Evolutionary conservation across 2,329 filamentous ascomycete species (phyloP).

Genomic region (Trichoderma sp.): DNA sequence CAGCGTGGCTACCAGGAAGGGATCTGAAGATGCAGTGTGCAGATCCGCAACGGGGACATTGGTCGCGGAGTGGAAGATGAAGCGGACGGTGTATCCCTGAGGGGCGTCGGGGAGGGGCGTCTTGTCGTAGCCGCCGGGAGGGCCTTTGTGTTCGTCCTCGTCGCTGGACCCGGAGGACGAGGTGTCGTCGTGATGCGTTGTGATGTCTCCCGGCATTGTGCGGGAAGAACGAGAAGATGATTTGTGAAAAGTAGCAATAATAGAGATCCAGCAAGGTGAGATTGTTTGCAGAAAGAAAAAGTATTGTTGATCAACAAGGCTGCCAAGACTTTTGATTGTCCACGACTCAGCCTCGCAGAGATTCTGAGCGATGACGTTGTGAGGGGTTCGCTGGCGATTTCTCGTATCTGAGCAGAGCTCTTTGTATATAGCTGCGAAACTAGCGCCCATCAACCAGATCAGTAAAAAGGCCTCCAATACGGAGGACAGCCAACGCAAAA

Average conservation of each 20-base stretch:
- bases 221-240: background rate
- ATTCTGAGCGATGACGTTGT: slow-evolving; percentile 10
- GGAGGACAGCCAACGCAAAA: background rate
- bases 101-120: slow-evolving; percentile 76
- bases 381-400: slow-evolving; percentile 23
- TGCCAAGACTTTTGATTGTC: slow-evolving; percentile 19
- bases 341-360: slow-evolving; percentile 13
- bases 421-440: background rate
- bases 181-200: slow-evolving; percentile 18
- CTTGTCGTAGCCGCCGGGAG: slow-evolving; percentile 76
- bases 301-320: slow-evolving; percentile 7
- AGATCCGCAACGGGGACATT: slow-evolving; percentile 86
- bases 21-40: slow-evolving; percentile 76
- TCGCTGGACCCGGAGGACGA: slow-evolving; percentile 16
- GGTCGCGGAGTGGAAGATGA: slow-evolving; percentile 79
- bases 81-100: slow-evolving; percentile 80
- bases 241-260: background rate
- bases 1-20: slow-evolving; percentile 79
- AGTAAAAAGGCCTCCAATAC: background rate
- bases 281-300: background rate
- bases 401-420: background rate
- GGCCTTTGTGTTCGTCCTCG: slow-evolving; percentile 43
- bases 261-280: background rate
- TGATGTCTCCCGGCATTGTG: slow-evolving; percentile 19
- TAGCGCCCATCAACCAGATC: slow-evolving; percentile 7